Evolutionary conservation across 352 stramenopile genomes (phyloP).

Genomic region (Thalassiosira mediterranea): DNA sequence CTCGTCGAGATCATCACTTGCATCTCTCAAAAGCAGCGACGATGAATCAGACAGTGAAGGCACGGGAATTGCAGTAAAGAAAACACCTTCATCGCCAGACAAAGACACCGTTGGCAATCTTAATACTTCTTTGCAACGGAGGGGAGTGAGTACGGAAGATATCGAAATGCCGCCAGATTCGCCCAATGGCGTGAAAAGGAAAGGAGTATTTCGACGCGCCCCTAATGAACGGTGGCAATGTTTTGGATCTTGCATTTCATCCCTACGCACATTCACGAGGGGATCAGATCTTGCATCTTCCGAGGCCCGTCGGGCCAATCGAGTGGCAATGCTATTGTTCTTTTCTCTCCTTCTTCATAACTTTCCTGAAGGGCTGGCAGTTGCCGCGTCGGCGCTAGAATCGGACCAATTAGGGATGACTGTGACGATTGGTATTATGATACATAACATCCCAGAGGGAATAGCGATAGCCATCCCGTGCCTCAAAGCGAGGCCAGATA

Average conservation of each 20-base stretch:
- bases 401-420: constrained; percentile 72
- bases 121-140: constrained; percentile 31
- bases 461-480: constrained; percentile 83
- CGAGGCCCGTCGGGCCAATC: constrained; percentile 59
- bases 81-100: constrained; percentile 9
- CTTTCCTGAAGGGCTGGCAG: constrained; percentile 81
- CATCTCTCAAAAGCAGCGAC: constrained; percentile 25
- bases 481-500: constrained; percentile 69
- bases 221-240: constrained; percentile 19
- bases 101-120: neutral
- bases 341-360: constrained; percentile 78
- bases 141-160: constrained; percentile 18
- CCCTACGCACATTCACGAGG: constrained; percentile 30
- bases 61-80: constrained; percentile 4
- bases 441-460: constrained; percentile 84
- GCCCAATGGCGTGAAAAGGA: constrained; percentile 29
- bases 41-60: constrained; percentile 19
- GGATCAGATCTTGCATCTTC: constrained; percentile 55
- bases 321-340: constrained; percentile 80
- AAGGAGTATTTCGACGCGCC: constrained; percentile 5
- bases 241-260: too few species aligned
- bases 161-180: constrained; percentile 20
- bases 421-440: constrained; percentile 78
- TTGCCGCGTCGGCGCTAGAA: constrained; percentile 70
- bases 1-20: constrained; percentile 1